Percentiles rank a stretch among this genome's conserved stretches.
Evolutionary conservation across 257 asterid genomes (phyloP).

Genomic region (Solanum habrochaites): DNA sequence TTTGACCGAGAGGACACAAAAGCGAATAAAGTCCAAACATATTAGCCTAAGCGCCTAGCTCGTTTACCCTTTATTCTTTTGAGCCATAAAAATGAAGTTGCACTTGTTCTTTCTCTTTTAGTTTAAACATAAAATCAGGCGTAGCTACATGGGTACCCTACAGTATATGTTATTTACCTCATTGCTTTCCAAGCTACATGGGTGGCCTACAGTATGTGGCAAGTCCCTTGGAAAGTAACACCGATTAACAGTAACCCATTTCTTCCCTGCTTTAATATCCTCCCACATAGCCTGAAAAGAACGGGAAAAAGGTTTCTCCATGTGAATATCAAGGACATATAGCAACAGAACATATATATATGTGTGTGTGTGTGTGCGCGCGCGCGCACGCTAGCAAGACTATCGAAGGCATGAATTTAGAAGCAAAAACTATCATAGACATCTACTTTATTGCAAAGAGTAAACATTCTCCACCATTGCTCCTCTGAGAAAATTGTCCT

Average conservation of each 20-base stretch:
- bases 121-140: neutral
- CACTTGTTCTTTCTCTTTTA: neutral
- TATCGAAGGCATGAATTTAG: neutral
- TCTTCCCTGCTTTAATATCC: constrained; percentile 44
- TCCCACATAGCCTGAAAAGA: constrained; percentile 84
- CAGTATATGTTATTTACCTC: constrained; percentile 44
- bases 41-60: neutral
- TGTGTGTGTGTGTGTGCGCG: no score
- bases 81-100: neutral
- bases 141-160: neutral
- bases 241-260: constrained; percentile 64
- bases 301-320: neutral
- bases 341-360: neutral
- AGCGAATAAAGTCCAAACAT: neutral
- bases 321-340: neutral
- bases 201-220: constrained; percentile 91
- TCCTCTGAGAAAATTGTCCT: neutral
- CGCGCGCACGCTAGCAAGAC: neutral
- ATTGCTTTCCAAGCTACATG: constrained; percentile 73
- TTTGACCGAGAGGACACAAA: neutral
- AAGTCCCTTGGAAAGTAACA: constrained; percentile 91
- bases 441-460: neutral
- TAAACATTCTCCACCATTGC: neutral
- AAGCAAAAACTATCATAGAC: neutral
- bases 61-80: neutral